phyloP scores from a whole-genome alignment of 2,329 filamentous ascomycete genomes.

The Stachybotrys echinatus region DNA sequence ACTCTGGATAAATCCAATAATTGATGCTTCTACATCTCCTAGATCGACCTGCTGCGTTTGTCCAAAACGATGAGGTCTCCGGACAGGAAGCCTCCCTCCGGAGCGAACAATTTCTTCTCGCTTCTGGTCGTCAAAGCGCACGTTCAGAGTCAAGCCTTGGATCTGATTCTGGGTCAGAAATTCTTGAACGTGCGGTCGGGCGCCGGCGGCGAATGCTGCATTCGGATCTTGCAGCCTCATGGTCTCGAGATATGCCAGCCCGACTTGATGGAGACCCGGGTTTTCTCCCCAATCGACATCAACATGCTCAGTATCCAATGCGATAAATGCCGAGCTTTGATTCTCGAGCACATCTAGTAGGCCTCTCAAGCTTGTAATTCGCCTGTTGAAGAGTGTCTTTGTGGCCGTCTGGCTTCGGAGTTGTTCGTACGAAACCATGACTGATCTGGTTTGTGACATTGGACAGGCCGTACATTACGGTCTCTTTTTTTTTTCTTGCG shows the following conservation, averaged over 20 bases:
- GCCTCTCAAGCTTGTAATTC: constrained; percentile 4
- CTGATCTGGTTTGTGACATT: too few species aligned
- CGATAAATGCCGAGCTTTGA: constrained; percentile 4
- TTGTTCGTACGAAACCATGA: constrained; percentile 32
- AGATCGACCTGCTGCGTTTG: not conserved
- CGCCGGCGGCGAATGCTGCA: not conserved
- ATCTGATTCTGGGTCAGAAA: constrained; percentile 4
- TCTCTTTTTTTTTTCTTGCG: too few species aligned
- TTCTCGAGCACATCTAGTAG: constrained; percentile 2
- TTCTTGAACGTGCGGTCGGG: not conserved
- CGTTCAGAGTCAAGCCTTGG: constrained; percentile 4
- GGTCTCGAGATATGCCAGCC: constrained; percentile 6
- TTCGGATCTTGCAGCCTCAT: not conserved
- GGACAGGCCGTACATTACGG: too few species aligned
- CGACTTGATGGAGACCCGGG: constrained; percentile 12
- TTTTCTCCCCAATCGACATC: constrained; percentile 6
- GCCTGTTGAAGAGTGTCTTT: constrained; percentile 6
- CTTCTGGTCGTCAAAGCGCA: not conserved
- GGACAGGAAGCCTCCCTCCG: constrained; percentile 4
- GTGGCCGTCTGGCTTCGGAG: constrained; percentile 13
- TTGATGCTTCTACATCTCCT: not conserved
- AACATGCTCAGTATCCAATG: constrained; percentile 9
- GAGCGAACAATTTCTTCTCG: not conserved
- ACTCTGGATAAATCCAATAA: constrained; percentile 6
- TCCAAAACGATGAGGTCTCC: constrained; percentile 9